A percentile compares a stretch with the other conserved stretches of the same genome.
Conservation (phyloP, 257 asterid genomes). For the Coffea eugenioides region DNA sequence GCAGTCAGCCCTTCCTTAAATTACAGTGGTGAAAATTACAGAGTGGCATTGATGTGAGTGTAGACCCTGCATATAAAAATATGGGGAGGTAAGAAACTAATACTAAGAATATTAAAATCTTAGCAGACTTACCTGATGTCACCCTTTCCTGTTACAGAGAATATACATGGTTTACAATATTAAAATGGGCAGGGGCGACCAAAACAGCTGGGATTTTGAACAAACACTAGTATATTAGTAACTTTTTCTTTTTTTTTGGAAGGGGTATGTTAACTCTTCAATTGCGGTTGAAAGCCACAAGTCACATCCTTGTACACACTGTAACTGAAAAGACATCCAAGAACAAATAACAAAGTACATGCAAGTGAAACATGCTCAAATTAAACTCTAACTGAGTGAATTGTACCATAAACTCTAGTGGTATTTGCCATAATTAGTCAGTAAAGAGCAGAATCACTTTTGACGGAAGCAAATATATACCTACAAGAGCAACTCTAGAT, state of each 20-base stretch:
- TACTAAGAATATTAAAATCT: background rate
- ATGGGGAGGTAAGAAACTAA: background rate
- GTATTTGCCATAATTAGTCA: background rate
- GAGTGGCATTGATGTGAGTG: background rate
- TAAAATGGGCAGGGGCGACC: constrained; percentile 11
- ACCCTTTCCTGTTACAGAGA: constrained; percentile 13
- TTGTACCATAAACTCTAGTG: background rate
- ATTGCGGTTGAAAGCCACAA: constrained; percentile 9
- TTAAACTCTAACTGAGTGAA: background rate
- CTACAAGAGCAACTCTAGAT: background rate
- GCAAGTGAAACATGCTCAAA: constrained; percentile 4
- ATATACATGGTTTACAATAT: constrained; percentile 7
- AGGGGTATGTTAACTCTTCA: background rate
- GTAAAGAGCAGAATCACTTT: background rate
- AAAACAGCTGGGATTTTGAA: constrained; percentile 7
- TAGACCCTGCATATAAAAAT: background rate
- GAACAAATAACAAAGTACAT: constrained; percentile 1
- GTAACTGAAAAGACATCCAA: background rate
- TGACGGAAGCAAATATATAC: background rate
- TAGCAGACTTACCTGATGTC: constrained; percentile 12
- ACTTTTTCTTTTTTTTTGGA: no score
- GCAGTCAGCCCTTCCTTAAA: background rate
- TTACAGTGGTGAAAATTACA: background rate
- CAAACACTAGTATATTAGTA: background rate
- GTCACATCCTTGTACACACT: background rate